These are phyloP conservation scores for Botryotinia narcissicola DNA, from an alignment of 2,329 filamentous ascomycete genomes.

Conservation along the genomic window DNA sequence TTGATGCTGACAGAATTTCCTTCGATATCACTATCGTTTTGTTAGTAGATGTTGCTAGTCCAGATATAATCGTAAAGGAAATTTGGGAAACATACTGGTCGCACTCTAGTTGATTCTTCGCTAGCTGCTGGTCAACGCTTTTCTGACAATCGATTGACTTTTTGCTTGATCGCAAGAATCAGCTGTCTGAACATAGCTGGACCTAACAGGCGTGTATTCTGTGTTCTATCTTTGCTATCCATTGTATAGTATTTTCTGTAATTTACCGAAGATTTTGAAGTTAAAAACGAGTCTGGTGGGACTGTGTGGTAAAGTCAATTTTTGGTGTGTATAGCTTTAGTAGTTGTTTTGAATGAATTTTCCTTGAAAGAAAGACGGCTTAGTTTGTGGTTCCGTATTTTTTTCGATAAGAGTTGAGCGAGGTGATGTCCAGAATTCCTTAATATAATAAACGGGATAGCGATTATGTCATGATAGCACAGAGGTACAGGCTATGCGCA, in stretches of 20 bases:
- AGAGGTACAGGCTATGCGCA: neutral
- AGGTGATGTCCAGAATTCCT: neutral
- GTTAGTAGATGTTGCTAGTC: neutral
- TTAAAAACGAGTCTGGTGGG: neutral
- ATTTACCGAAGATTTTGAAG: neutral
- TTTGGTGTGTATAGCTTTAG: neutral
- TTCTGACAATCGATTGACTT: rapidly evolving
- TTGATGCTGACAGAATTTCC: neutral
- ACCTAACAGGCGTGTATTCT: rapidly evolving
- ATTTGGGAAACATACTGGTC: neutral
- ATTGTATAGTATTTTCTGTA: neutral
- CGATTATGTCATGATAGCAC: neutral
- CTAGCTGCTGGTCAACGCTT: neutral
- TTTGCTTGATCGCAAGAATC: neutral
- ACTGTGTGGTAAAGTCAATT: neutral
- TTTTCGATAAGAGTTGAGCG: neutral
- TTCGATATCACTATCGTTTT: neutral
- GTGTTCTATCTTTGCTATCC: neutral
- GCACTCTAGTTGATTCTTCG: too few species aligned
- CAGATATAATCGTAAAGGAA: neutral
- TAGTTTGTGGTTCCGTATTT: neutral
- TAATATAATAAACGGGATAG: neutral
- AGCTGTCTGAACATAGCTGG: neutral
- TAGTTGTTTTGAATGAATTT: neutral
- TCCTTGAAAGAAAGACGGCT: neutral